These are phyloP conservation scores for Ligustrum vulgare DNA, from an alignment of 257 asterid species.

Conservation along the genomic window DNA sequence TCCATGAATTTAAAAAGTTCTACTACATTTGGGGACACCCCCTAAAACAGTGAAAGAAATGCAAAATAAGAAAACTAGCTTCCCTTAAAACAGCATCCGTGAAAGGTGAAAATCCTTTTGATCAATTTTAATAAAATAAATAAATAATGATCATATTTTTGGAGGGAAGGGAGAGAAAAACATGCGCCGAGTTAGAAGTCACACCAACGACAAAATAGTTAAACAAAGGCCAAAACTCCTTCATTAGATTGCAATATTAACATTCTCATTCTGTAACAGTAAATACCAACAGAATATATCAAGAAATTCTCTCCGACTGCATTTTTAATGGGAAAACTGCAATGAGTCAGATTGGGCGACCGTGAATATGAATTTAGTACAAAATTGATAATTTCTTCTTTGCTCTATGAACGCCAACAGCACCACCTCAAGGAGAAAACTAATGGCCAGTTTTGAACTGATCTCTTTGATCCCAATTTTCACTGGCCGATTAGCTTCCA, in stretches of 20 bases:
- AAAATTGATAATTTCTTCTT: slow-evolving; percentile 1
- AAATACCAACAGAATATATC: background rate
- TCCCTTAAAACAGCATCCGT: background rate
- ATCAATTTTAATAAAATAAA: too few relatives aligned
- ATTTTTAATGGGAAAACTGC: background rate
- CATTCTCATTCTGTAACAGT: background rate
- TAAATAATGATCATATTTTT: background rate
- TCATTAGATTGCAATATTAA: background rate
- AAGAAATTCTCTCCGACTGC: background rate
- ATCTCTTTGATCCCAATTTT: background rate
- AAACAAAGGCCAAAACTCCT: background rate
- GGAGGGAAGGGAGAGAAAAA: too few relatives aligned
- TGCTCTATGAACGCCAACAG: background rate
- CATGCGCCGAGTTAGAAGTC: background rate
- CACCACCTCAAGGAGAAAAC: background rate
- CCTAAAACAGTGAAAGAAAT: too few relatives aligned
- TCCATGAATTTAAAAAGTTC: too few relatives aligned
- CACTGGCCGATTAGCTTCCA: background rate
- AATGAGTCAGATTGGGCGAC: slow-evolving; percentile 2
- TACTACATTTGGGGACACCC: too few relatives aligned
- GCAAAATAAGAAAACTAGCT: background rate
- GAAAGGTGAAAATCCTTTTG: background rate
- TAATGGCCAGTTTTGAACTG: background rate
- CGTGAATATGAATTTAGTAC: background rate
- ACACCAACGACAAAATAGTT: background rate